Base-by-base conservation (phyloP, 2,329 filamentous ascomycete genomes). In the Ramularia collo-cygni region DNA sequence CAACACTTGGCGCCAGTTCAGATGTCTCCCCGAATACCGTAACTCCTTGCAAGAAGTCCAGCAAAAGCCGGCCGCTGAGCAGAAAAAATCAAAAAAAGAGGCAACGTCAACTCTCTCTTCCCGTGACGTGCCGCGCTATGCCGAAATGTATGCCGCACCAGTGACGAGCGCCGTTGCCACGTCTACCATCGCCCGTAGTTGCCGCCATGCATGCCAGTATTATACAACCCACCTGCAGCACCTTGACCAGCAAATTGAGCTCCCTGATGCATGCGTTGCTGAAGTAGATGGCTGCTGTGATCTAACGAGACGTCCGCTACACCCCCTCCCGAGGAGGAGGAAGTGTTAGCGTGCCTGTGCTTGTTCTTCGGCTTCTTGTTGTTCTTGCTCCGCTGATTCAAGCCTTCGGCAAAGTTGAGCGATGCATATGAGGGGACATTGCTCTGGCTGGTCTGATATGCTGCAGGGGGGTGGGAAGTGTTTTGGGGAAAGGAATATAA, bases 301-400 rank as follows among this genome's bases (percentile, higher is more conserved):
- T 89, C 95, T 41, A 35, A 26, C 30, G 48, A 47, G 43, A 50
- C 87, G 93, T 96, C 89, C 75, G 93, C 89, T 90, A 95, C 81
- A 76, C 86, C 89, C 80, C 88, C 89, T 76, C 85, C 85, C 26
- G 53, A 56, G 81, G 88, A 94, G 81, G 90, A 96, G 85, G 89
- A 95, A 90, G 90, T 95, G 87, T 95, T 95, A 92, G 88, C 90
- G 83, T 95, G 89, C 82, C 89, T 93, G 78, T 95, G 90, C 87
- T 95, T 95, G 81, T 95, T 95, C 76, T 88, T 88, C 87, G 95
- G 95, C 81, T 95, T 95, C 83, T 94, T 95, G 21, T 24, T 24
- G 21, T 24, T 24, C 79, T 93, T 39, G 13, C 19, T 28, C 24
- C 51, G 50, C 44, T 55, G 88, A 82, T 95, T 58, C 37, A 58